phyloP scores from a whole-genome alignment of 345 rosid genomes.

The Populus nigra region DNA sequence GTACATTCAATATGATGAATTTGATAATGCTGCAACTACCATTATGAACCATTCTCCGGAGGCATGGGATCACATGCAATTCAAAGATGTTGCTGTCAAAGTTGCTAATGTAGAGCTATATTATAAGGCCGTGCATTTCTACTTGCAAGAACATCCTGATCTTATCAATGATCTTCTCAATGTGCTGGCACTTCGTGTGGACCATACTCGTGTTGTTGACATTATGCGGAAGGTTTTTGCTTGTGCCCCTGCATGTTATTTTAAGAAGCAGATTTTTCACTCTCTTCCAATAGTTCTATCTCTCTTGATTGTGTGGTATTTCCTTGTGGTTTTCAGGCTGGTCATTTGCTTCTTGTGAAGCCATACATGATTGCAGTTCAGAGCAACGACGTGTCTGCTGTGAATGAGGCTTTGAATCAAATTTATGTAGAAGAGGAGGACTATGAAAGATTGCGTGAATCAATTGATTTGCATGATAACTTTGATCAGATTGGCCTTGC shows the following conservation, averaged over 20 bases:
- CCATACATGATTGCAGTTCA: conserved; percentile 98
- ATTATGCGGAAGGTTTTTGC: conserved; percentile 86
- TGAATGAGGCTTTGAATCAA: conserved; percentile 89
- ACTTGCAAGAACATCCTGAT: conserved; percentile 97
- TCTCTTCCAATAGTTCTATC: background rate
- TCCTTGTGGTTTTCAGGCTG: conserved; percentile 58
- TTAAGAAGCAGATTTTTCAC: background rate
- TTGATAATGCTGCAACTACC: conserved; percentile 97
- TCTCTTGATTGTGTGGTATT: background rate
- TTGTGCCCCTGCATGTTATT: background rate
- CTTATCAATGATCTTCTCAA: conserved; percentile 88
- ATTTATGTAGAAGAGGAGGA: conserved; percentile 95
- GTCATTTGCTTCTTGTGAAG: conserved; percentile 87
- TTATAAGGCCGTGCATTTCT: conserved; percentile 98
- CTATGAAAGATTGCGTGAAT: conserved; percentile 87
- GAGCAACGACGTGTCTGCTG: conserved; percentile 89
- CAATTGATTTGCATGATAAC: conserved; percentile 86
- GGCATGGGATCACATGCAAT: conserved; percentile 99
- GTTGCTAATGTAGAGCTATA: conserved; percentile 94
- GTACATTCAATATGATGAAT: conserved; percentile 89
- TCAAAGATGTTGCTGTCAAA: conserved; percentile 87
- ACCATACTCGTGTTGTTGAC: conserved; percentile 95
- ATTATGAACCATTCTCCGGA: conserved; percentile 99
- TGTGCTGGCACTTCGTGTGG: conserved; percentile 89
- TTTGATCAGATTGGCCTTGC: conserved; percentile 93